Evolutionary conservation across 306 rosid species (phyloP), one percentile per base, ranked within the genome.

Genomic region (Adenanthera pavonina): DNA sequence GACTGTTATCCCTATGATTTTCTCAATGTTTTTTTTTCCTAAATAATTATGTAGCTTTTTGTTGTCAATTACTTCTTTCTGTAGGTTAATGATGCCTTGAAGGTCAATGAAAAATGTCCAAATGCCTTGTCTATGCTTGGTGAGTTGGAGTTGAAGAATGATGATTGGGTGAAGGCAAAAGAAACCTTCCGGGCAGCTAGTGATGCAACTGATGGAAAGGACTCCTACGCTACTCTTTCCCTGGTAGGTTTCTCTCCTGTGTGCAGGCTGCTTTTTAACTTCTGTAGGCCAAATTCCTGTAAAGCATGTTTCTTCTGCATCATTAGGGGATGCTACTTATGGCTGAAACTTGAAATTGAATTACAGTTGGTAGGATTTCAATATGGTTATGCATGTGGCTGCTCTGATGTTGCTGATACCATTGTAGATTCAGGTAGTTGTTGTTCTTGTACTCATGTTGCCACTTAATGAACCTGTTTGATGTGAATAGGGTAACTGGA

Each of bases 101-200:
- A 93, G 91, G 93, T 96, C 83, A 90, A 93, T 86, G 91, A 78
- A 76, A 96, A 92, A 88, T 92, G 90, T 89, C 92, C 99, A 74
- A 96, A 93, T 82, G 99, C 98, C 35, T 86, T 96, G 76, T 91
- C 97, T 72, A 92, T 96, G 99, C 94, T 96, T 83, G 99, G 98
- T 49, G 99, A 96, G 84, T 86, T 96, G 90, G 97, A 96, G 88
- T 85, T 96, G 78, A 96, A 91, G 87, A 96, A 91, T 86, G 99
- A 96, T 77, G 98, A 96, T 84, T 96, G 98, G 99, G 99, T 96
- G 33, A 93, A 92, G 91, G 98, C 99, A 77, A 96, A 96, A 84
- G 99, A 95, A 88, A 93, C 99, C 75, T 91, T 93, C 40, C 91
- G 99, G 61, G 93, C 97, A 76, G 98, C 99, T 54, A 89, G 97